A percentile compares a stretch with the other conserved stretches of the same genome.
Evolutionary conservation across 768 basidiomycete species (phyloP).

Genomic region (Serpula lacrymans): DNA sequence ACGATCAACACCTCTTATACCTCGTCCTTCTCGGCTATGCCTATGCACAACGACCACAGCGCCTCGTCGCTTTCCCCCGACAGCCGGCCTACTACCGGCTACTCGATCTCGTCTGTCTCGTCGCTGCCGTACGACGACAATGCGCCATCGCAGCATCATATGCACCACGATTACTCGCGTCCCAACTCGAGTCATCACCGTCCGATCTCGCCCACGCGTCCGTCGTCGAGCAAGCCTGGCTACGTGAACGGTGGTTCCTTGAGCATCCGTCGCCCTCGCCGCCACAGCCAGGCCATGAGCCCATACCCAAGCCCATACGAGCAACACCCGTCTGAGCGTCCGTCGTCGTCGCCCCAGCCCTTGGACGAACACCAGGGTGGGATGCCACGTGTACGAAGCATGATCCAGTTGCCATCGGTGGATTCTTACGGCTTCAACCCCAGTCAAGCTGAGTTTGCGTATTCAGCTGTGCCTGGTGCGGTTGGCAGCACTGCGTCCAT

Average conservation of each 20-base stretch:
- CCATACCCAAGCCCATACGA: constrained; percentile 86
- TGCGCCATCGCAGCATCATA: constrained; percentile 21
- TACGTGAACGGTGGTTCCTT: constrained; percentile 51
- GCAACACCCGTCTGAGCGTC: constrained; percentile 56
- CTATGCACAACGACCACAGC: constrained; percentile 64
- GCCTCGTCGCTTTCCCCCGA: constrained; percentile 77
- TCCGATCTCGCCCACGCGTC: constrained; percentile 61
- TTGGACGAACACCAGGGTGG: constrained; percentile 42
- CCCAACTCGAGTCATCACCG: constrained; percentile 74
- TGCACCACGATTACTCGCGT: constrained; percentile 64
- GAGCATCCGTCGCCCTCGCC: constrained; percentile 67
- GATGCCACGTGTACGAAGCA: constrained; percentile 76
- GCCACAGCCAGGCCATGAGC: constrained; percentile 85
- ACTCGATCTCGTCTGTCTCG: constrained; percentile 81
- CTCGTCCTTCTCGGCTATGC: constrained; percentile 64
- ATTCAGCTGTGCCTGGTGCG: constrained; percentile 54
- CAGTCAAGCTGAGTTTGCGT: constrained; percentile 78
- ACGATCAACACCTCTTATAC: constrained; percentile 71
- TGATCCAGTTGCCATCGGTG: constrained; percentile 76
- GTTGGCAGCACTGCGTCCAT: constrained; percentile 42
- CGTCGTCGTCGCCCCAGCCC: constrained; percentile 70
- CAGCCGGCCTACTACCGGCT: constrained; percentile 81
- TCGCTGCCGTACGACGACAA: constrained; percentile 70
- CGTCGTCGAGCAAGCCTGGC: constrained; percentile 62
- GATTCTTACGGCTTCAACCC: constrained; percentile 64